Base-by-base conservation (phyloP, 768 basidiomycete species). In the Mrakia hoshinonis region DNA sequence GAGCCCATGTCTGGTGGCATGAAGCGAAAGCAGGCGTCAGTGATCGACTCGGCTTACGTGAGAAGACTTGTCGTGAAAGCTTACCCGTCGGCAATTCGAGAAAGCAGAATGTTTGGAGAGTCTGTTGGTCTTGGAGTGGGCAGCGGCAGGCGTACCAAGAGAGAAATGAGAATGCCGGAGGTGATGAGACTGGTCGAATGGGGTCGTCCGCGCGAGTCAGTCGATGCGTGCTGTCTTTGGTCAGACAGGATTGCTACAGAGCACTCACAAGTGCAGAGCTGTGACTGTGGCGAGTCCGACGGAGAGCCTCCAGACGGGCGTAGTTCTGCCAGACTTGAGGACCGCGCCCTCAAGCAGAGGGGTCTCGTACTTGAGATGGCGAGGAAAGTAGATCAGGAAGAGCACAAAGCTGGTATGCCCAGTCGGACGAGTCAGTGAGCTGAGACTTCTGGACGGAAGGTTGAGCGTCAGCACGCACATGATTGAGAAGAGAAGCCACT, bases 311-410 rank as follows among this genome's bases (percentile, higher is more conserved):
- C 43, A 39, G 3, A 31, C 22, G 15, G 43, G 38, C 7, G 68
- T 69, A 9, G 48, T 48, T 9, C 24, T 36, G 58, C 38, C 39
- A n/a, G n/a, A 18, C 52, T 61, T 47, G 5, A 24, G 46, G 43
- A 39, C 39, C 0, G 68, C 18, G 47, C 26, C 52, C n/a, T 38
- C n/a, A 13, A n/a, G 34, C 6, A 51, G 43, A 61, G 51, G 47
- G 34, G 24, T 39, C 6, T 22, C 61, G 36, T 87, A 90, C 80
- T 94, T 96, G 77, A 89, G 85, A 76, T 90, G 86, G 7, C 83
- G 80, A 0, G 96, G 96, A 78, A 91, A 98, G 82, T 93, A 98
- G 49, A 89, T 81, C 82, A 99, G 87, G 81, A 90, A 98, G 2
- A 99, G 85, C 0, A 94, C 83, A 70, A 97, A 83, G 54, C 94